These are phyloP conservation scores for Solanum pimpinellifolium DNA, from an alignment of 257 asterid species.

Conservation along the genomic window DNA sequence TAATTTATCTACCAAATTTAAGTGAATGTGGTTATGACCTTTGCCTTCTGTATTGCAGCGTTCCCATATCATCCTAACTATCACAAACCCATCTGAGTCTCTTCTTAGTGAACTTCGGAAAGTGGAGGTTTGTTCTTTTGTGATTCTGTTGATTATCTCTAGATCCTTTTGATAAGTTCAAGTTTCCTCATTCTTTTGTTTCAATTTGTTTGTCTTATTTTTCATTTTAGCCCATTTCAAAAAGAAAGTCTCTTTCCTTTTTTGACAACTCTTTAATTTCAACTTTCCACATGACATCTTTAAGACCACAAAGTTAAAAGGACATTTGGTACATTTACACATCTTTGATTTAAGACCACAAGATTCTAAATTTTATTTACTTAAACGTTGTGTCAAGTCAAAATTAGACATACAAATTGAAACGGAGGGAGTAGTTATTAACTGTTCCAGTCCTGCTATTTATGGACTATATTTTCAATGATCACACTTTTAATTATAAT, in stretches of 20 bases:
- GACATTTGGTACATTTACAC: not conserved
- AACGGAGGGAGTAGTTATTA: not conserved
- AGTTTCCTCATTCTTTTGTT: not conserved
- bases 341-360: not conserved
- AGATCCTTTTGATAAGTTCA: not conserved
- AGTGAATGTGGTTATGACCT: conserved; percentile 15
- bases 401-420: not conserved
- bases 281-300: not conserved
- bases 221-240: not conserved
- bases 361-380: not conserved
- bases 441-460: not conserved
- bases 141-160: not conserved
- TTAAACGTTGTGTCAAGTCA: not conserved
- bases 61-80: conserved; percentile 63
- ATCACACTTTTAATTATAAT: not conserved
- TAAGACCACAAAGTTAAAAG: not conserved
- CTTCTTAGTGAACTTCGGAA: conserved; percentile 89
- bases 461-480: not conserved
- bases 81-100: conserved; percentile 92
- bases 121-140: conserved; percentile 67
- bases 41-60: conserved; percentile 52
- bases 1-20: not conserved
- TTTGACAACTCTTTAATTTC: not conserved
- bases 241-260: not conserved
- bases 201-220: not conserved